Base-by-base conservation (phyloP, 177 flowering plant genomes). In the Vitis hybrid region DNA sequence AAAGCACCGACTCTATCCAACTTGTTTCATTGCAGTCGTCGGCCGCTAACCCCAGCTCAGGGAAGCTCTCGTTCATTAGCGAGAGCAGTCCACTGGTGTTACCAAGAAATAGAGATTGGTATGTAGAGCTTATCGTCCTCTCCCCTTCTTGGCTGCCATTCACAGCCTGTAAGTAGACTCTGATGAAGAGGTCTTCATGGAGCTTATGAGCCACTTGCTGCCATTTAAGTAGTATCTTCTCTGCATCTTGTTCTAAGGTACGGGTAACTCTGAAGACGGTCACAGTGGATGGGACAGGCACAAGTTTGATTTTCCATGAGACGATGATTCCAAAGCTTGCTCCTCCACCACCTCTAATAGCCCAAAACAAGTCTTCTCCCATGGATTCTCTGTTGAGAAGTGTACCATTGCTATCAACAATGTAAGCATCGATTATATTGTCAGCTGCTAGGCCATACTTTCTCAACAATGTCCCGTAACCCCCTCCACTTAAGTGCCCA, bases 341-440 rank as follows among this genome's bases (percentile, higher is more conserved):
- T 14, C 56, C 66, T 49, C 66, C 66, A 14, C 66, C 66, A 13
- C 54, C 66, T 49, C 66, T 13, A 17, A 64, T 45, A 23, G 66
- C 66, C 66, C 66, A 64, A 18, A 64, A 64, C 54, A 64, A 21
- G 49, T 49, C 66, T 23, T 64, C 55, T 7, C 66, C 66, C 66
- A 64, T 64, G 51, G 55, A 12, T 64, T 64, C 51, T 19, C 55
- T 45, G 19, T 64, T 54, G 11, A 64, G 55, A 48, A 64, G 48
- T n/a, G 4, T 45, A 17, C 66, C 66, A 15, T 64, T 5, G 13
- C 12, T 54, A 17, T 64, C 55, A 23, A 64, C 30, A 3, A 64
- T 6, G 11, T 11, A 21, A 45, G 66, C 66, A 17, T 64, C 66
- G 11, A 64, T 64, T 2, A 64, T 54, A 45, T 64, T 64, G 21